Conservation (phyloP, 73 alveolate species). For the Stentor roeselii region DNA sequence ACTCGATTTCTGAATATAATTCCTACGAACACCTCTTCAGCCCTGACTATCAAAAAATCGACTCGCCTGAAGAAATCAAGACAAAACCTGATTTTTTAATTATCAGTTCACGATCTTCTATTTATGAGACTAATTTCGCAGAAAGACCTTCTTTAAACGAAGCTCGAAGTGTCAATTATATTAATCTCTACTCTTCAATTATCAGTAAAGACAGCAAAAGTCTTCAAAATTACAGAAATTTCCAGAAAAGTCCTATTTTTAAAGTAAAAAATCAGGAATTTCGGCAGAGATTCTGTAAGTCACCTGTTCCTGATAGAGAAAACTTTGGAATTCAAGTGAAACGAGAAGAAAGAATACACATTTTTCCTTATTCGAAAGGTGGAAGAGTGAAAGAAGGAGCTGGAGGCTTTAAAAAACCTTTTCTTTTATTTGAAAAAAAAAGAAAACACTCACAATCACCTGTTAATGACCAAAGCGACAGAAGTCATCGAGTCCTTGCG, state of each 20-base stretch:
- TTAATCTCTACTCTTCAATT: not conserved
- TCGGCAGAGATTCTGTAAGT: not conserved
- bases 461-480: not conserved
- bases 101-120: too few relatives aligned
- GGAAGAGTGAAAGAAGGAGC: not conserved
- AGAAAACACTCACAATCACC: not conserved
- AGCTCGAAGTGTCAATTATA: not conserved
- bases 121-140: too few relatives aligned
- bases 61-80: too few relatives aligned
- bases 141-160: too few relatives aligned
- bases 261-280: not conserved
- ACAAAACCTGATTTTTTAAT: too few relatives aligned
- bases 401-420: not conserved
- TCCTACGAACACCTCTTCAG: too few relatives aligned
- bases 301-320: too few relatives aligned
- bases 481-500: not conserved
- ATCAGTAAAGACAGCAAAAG: not conserved
- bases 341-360: not conserved
- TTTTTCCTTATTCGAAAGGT: not conserved
- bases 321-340: not conserved
- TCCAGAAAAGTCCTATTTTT: not conserved
- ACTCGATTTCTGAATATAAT: too few relatives aligned
- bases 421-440: too few relatives aligned
- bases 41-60: too few relatives aligned
- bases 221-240: not conserved